A percentile compares a stretch with the other conserved stretches of the same genome.
Evolutionary conservation across 2,329 filamentous ascomycete species (phyloP).

Genomic region (Penicillium freii): DNA sequence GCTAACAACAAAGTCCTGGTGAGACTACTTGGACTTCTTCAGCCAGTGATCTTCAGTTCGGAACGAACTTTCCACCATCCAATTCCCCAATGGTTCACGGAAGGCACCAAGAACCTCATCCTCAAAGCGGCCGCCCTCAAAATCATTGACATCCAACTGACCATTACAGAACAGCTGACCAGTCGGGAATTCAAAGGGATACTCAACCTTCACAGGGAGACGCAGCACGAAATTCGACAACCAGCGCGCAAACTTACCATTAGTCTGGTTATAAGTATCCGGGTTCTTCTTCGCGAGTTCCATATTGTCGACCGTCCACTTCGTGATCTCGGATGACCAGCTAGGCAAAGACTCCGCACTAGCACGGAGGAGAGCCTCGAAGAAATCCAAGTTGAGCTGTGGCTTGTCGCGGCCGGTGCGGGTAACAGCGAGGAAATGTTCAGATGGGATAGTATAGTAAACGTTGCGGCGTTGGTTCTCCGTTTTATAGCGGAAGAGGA

Average conservation of each 20-base stretch:
- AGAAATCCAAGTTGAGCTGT: slow-evolving; percentile 23
- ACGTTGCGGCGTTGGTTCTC: neutral
- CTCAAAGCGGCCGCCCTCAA: slow-evolving; percentile 25
- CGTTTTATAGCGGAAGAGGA: slow-evolving; percentile 19
- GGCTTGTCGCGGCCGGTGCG: slow-evolving; percentile 23
- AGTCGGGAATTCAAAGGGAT: slow-evolving; percentile 12
- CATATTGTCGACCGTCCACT: slow-evolving; percentile 35
- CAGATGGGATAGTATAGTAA: slow-evolving; percentile 31
- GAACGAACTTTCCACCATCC: slow-evolving; percentile 27
- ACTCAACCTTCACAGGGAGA: slow-evolving; percentile 28
- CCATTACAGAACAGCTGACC: slow-evolving; percentile 29
- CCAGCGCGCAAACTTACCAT: slow-evolving; percentile 34
- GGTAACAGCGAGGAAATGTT: slow-evolving; percentile 37
- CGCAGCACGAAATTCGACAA: slow-evolving; percentile 36
- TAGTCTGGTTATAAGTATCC: slow-evolving; percentile 5
- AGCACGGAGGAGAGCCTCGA: slow-evolving; percentile 37
- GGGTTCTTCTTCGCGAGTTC: slow-evolving; percentile 3
- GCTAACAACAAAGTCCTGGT: neutral
- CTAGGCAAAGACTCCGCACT: slow-evolving; percentile 40
- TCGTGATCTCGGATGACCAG: slow-evolving; percentile 36
- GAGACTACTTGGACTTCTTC: neutral
- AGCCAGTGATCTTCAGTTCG: slow-evolving; percentile 14
- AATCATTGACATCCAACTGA: slow-evolving; percentile 18
- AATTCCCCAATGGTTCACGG: slow-evolving; percentile 19
- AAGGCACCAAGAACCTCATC: slow-evolving; percentile 26